These are phyloP conservation scores for Fusarium pininemorale DNA, from an alignment of 2,329 filamentous ascomycete genomes.

Conservation along the genomic window DNA sequence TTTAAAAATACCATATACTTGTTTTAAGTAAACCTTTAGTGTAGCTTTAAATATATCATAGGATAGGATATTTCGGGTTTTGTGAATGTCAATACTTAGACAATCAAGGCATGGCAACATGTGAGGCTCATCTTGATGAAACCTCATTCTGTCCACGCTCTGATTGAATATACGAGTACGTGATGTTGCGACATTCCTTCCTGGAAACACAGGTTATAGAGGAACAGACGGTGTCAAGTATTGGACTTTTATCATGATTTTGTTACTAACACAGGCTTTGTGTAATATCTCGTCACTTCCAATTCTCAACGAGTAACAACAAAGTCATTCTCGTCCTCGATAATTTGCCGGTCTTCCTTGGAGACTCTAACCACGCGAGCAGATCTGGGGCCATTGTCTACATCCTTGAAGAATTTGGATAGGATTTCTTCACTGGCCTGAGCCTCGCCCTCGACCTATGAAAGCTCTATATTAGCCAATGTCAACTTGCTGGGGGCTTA, in stretches of 20 bases:
- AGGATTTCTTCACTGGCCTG: constrained; percentile 77
- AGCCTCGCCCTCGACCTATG: constrained; percentile 87
- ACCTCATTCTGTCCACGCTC: background rate
- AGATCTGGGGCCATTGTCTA: constrained; percentile 77
- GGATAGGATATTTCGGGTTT: background rate
- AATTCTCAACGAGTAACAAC: constrained; percentile 55
- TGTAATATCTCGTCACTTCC: background rate
- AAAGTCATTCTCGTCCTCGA: constrained; percentile 76
- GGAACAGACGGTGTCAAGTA: background rate
- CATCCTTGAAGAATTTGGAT: constrained; percentile 74
- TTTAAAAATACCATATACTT: background rate
- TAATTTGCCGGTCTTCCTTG: constrained; percentile 69
- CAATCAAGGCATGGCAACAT: background rate
- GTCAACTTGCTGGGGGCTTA: background rate
- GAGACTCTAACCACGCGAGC: constrained; percentile 80
- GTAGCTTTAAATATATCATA: too few species aligned
- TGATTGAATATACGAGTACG: background rate
- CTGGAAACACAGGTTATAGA: background rate
- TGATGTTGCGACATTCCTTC: background rate
- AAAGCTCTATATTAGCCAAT: background rate
- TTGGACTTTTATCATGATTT: background rate
- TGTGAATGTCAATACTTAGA: background rate
- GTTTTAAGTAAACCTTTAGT: background rate
- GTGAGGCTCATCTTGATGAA: background rate
- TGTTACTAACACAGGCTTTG: background rate